Evolutionary conservation across 176 grass and related monocot genomes (phyloP), one percentile per base, ranked within the genome.

Genomic region (Hordeum marinum): DNA sequence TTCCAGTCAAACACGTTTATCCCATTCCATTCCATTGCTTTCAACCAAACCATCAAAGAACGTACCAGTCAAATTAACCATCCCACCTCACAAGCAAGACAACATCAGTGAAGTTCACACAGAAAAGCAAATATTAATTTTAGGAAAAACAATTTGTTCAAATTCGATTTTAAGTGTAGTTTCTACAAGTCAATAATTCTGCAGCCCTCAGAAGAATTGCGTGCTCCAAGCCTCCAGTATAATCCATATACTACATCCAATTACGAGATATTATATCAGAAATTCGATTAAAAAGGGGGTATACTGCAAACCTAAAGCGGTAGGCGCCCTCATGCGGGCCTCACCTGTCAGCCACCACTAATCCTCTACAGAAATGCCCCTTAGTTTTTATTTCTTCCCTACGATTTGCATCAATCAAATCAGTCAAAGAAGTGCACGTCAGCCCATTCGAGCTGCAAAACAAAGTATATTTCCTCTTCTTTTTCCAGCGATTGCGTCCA

Each of bases 1-100:
- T 80, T 73, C 72, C 24, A 25, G 32, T 84, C 75, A 84, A 84
- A 79, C 18, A 84, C 64, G 75, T 63, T 34, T n/a, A 77, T 37
- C 46, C 3, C 46, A 69, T 46, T 41, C 55, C 24, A 54, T 23
- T 63, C 52, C 23, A 70, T 18, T 40, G 20, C 54, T 82, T 77
- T 26, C 78, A 65, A 45, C 54, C 24, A 64, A 25, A 78, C 23
- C 15, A 61, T 8, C 11, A 63, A 27, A 50, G 35, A 61, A 3
- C 23, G 6, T 61, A 41, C 70, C 31, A 20, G 42, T 72, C n/a
- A 85, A 85, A 64, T 52, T 40, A 85, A 85, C 37, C 27, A 75
- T 17, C 46, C 68, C 6, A 79, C 2, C 63, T 63, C 62, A 77
- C 59, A 78, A 71, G 32, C 29, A 77, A 89, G 68, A 36, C 48